These are phyloP conservation scores for Hypoxylon trugodes DNA, from an alignment of 495 filamentous ascomycete species.

Conservation along the genomic window DNA sequence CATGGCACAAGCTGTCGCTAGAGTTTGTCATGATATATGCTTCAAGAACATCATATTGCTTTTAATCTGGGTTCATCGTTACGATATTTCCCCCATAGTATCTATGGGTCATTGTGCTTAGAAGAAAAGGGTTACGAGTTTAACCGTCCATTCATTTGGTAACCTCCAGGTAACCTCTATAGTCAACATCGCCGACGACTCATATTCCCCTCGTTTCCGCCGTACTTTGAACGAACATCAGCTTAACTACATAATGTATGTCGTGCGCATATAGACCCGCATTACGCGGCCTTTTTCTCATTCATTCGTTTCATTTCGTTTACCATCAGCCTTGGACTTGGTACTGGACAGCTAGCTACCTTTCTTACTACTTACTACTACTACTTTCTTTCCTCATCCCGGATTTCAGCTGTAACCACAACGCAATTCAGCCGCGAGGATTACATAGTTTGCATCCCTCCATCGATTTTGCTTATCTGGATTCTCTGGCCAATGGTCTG, in stretches of 20 bases:
- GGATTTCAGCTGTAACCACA: slow-evolving; percentile 8
- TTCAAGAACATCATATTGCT: background rate
- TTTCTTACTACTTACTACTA: no score
- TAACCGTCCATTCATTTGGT: no score
- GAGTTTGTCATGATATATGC: background rate
- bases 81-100: background rate
- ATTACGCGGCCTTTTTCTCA: no score
- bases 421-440: slow-evolving; percentile 6
- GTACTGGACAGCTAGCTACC: no score
- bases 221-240: no score
- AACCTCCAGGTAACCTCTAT: no score
- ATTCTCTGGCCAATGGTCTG: slow-evolving; percentile 21
- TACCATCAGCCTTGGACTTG: background rate
- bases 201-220: no score
- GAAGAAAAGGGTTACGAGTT: no score
- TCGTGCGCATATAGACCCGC: no score
- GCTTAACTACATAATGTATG: no score
- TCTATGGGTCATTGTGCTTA: no score
- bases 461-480: slow-evolving; percentile 23
- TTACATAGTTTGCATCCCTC: slow-evolving; percentile 17
- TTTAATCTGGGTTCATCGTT: background rate
- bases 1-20: background rate
- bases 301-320: background rate
- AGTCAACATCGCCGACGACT: no score
- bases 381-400: slow-evolving; percentile 5